Conservation (phyloP, 2,329 filamentous ascomycete species). For the Talaromyces sp. region DNA sequence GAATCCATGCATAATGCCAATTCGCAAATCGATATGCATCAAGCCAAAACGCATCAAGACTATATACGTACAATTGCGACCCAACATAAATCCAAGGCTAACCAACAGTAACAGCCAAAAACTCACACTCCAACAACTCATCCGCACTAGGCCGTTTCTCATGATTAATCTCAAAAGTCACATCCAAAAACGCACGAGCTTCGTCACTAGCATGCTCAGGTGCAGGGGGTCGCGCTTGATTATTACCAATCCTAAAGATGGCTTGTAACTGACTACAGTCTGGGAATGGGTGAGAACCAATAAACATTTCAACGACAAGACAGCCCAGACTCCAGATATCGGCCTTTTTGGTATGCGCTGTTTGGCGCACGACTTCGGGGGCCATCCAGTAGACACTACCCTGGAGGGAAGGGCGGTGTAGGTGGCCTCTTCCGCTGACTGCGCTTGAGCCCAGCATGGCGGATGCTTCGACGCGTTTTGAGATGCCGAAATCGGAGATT, state of each 20-base stretch:
- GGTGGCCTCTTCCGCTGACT: conserved; percentile 36
- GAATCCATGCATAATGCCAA: background rate
- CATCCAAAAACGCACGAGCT: conserved; percentile 74
- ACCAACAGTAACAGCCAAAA: conserved; percentile 64
- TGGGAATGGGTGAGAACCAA: conserved; percentile 90
- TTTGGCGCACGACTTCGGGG: conserved; percentile 96
- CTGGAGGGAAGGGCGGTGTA: conserved; percentile 71
- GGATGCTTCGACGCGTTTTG: conserved; percentile 91
- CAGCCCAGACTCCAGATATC: conserved; percentile 98
- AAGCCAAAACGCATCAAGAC: background rate
- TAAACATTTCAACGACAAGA: conserved; percentile 98
- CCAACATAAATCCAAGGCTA: background rate
- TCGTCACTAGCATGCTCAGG: conserved; percentile 83
- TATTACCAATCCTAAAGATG: conserved; percentile 95
- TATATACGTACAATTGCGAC: background rate
- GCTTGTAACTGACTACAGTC: conserved; percentile 96
- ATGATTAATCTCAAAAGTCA: conserved; percentile 95
- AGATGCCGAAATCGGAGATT: conserved; percentile 98
- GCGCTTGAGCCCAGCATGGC: conserved; percentile 62
- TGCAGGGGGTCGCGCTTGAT: conserved; percentile 80
- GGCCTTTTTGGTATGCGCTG: conserved; percentile 94
- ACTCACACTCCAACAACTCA: conserved; percentile 78
- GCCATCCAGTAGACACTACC: conserved; percentile 99
- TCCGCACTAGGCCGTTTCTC: conserved; percentile 88
- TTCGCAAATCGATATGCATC: background rate